These are phyloP conservation scores for Coprinopsis sp. DNA, from an alignment of 768 basidiomycete species.

Conservation along the genomic window DNA sequence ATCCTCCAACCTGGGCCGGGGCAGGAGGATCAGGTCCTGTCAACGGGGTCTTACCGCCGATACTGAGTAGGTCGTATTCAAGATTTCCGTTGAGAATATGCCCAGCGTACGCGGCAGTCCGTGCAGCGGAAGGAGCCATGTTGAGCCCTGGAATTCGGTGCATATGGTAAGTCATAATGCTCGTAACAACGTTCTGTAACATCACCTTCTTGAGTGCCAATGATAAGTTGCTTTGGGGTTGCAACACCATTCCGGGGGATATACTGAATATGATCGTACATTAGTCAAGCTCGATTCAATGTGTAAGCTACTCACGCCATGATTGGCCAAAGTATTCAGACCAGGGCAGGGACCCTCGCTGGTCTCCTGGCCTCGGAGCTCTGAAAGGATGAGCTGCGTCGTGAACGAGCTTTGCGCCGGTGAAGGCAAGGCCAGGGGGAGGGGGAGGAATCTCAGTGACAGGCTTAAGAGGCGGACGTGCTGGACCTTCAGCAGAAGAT, in stretches of 20 bases:
- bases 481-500: too few relatives aligned
- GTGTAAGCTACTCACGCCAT: slow-evolving; percentile 10
- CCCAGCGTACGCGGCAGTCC: slow-evolving; percentile 13
- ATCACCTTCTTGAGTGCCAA: slow-evolving; percentile 11
- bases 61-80: slow-evolving; percentile 14
- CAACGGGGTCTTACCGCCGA: slow-evolving; percentile 13
- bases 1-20: slow-evolving; percentile 15
- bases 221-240: slow-evolving; percentile 7
- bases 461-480: too few relatives aligned
- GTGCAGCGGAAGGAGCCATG: slow-evolving; percentile 13
- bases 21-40: slow-evolving; percentile 15
- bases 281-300: background rate
- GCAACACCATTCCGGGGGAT: slow-evolving; percentile 9
- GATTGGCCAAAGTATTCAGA: slow-evolving; percentile 17
- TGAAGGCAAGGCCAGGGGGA: background rate
- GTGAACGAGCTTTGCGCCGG: slow-evolving; percentile 13
- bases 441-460: too few relatives aligned
- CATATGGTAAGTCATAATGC: background rate
- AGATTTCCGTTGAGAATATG: slow-evolving; percentile 14
- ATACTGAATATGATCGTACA: slow-evolving; percentile 3
- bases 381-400: slow-evolving; percentile 16
- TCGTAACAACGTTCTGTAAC: background rate
- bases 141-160: slow-evolving; percentile 13
- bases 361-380: slow-evolving; percentile 11
- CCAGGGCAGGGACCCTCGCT: slow-evolving; percentile 18